phyloP scores from a whole-genome alignment of 2,329 filamentous ascomycete species.

The Alternaria conjuncta region DNA sequence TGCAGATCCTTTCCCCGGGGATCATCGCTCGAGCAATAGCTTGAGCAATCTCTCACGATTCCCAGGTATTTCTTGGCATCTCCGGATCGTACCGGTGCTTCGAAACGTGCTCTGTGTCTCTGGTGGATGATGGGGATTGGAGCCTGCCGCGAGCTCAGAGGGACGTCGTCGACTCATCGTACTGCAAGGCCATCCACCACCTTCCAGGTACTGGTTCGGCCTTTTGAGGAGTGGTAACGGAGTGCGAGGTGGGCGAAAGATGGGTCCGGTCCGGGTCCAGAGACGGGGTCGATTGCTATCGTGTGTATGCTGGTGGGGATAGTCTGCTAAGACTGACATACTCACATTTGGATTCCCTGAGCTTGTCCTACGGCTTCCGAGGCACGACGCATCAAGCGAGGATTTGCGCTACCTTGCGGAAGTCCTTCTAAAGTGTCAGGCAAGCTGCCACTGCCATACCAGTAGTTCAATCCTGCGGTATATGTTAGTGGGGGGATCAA shows the following conservation, averaged over 20 bases:
- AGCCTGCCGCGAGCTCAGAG: not conserved
- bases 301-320: not conserved
- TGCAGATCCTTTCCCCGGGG: slow-evolving; percentile 30
- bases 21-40: not conserved
- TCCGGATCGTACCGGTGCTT: slow-evolving; percentile 16
- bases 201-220: not conserved
- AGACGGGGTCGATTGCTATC: not conserved
- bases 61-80: slow-evolving; percentile 24
- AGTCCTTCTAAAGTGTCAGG: slow-evolving; percentile 37
- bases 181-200: not conserved
- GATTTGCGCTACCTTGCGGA: slow-evolving; percentile 29
- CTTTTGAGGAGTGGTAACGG: not conserved
- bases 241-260: not conserved
- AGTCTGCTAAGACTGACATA: slow-evolving; percentile 4
- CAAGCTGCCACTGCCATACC: slow-evolving; percentile 42
- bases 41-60: slow-evolving; percentile 21
- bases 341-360: slow-evolving; percentile 39
- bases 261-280: slow-evolving; percentile 1
- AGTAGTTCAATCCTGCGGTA: slow-evolving; percentile 38
- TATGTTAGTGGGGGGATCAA: slow-evolving; percentile 17
- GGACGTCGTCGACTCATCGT: not conserved
- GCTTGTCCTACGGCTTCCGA: slow-evolving; percentile 42
- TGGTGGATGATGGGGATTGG: not conserved
- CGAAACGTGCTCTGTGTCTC: not conserved
- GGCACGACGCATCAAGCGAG: slow-evolving; percentile 41